A percentile compares a stretch with the other conserved stretches of the same genome.
phyloP scores from a whole-genome alignment of 768 basidiomycete genomes.

The Strobilomyces echinocephalus region DNA sequence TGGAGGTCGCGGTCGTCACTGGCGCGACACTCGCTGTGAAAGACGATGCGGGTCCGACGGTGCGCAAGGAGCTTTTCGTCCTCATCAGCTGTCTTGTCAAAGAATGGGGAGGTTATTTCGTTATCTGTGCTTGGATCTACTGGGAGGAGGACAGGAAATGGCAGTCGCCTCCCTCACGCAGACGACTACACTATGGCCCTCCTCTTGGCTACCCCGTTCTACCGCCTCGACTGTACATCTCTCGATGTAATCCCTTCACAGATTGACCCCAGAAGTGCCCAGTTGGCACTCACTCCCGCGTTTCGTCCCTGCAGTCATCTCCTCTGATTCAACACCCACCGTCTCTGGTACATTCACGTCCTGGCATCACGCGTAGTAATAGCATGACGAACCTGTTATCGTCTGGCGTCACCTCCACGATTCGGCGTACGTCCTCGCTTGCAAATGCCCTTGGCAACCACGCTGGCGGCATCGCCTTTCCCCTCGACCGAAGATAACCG shows the following conservation, averaged over 20 bases:
- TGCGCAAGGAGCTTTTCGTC: slow-evolving; percentile 88
- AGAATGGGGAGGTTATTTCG: slow-evolving; percentile 95
- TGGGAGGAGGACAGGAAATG: slow-evolving; percentile 85
- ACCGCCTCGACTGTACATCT: slow-evolving; percentile 63
- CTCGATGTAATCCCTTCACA: slow-evolving; percentile 47
- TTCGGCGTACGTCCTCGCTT: slow-evolving; percentile 76
- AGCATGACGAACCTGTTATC: slow-evolving; percentile 59
- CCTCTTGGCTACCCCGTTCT: slow-evolving; percentile 85
- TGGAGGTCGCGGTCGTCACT: slow-evolving; percentile 91
- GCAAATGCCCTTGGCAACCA: slow-evolving; percentile 70
- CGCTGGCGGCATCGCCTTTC: slow-evolving; percentile 68
- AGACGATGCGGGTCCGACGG: slow-evolving; percentile 95
- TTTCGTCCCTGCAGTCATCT: slow-evolving; percentile 49
- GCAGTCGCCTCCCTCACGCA: slow-evolving; percentile 84
- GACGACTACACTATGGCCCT: slow-evolving; percentile 89
- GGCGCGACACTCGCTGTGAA: slow-evolving; percentile 84
- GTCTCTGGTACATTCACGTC: slow-evolving; percentile 45
- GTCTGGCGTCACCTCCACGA: slow-evolving; percentile 58
- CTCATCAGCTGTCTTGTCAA: slow-evolving; percentile 90
- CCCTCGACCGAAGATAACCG: slow-evolving; percentile 53
- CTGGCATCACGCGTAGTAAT: slow-evolving; percentile 52
- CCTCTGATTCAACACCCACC: slow-evolving; percentile 41
- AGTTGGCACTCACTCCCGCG: slow-evolving; percentile 36
- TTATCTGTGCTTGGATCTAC: slow-evolving; percentile 94
- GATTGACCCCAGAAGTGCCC: slow-evolving; percentile 31